Base-by-base conservation (phyloP, 768 basidiomycete species). In the Suillus decipiens region DNA sequence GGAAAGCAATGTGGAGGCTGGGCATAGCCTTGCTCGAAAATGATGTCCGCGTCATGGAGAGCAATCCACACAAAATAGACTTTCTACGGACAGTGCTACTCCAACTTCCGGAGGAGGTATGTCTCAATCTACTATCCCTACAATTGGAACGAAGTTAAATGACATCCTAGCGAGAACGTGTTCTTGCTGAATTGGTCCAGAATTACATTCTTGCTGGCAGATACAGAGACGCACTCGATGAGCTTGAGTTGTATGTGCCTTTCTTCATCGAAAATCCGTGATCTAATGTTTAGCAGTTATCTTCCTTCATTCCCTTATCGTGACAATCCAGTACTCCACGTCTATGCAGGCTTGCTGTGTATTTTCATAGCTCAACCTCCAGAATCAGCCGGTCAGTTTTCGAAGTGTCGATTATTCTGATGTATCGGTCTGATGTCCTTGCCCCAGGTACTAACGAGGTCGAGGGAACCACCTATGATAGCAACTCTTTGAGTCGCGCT, bases 251-350 rank as follows among this genome's bases (percentile, higher is more conserved):
- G 93, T 95, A 76, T 66, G 85, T 75, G 19, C 50, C 56, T 61
- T 55, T n/a, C 63, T 54, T 45, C 59, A 63, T 53, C 57, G 53
- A 50, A 45, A 24, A 24, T 14, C 24, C 5, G 45, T 22, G 51
- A 53, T 66, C n/a, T 65, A 28, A 57, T 53, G 53, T 60, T 9
- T 43, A 33, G 48, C 66, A 94, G 94, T 31, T 96, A 92, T 72
- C 82, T 96, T 6, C 92, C 93, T 1, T 90, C 92, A 2, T 89
- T 91, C 72, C 95, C 95, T 2, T 96, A 88, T 77, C 89, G 88
- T 70, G 90, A 93, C 67, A 92, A 93, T 66, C 83, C 89, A 1
- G 77, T 87, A 8, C 79, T 96, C 34, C 92, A 96, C 69, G 79
- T 87, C 17, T 95, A 96, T 65, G 93, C 95, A 3, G 95, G 92